Evolutionary conservation across 2,329 filamentous ascomycete genomes (phyloP), one percentile per base, ranked within the genome.

Genomic region (Pseudonectria foliicola): DNA sequence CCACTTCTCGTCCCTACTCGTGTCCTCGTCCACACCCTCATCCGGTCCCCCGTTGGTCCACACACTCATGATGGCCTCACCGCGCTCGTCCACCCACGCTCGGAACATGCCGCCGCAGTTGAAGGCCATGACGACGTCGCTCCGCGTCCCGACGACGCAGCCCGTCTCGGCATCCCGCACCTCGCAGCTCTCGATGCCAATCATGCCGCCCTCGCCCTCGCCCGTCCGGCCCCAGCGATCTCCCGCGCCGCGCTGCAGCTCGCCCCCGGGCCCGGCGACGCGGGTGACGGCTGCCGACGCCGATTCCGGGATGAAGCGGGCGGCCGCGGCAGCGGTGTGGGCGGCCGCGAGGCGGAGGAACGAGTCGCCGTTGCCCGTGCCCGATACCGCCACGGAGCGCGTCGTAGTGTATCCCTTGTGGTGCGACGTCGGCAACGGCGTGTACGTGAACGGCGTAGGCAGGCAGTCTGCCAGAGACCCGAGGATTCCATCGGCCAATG

Each of bases 41-140:
- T 56, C 56, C 24, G 46, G 31, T 4, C 41, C 46, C 1, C 48
- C 51, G 34, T 61, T 57, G 3, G 50, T 49, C 50, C 60, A 63
- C 24, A 61, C 42, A 35, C 73, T 71, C 53, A 78, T 75, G 15
- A 68, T 64, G 13, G 70, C 64, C 38, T 64, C 63, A 0, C 79
- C 82, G 2, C 73, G 54, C 4, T 79, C 71, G 43, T 85, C 74
- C 13, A 84, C 64, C 73, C 82, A 90, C 1, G 85, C 86, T 13
- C 87, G 72, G 53, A 88, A 92, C 84, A 95, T 89, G 1, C 88
- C 88, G 4, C 80, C 83, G 48, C 84, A 92, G 55, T 95, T 94
- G 56, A 81, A 88, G 49, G 89, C 84, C 56, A 80, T 82, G 12
- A 89, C 62, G 6, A 93, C 69, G 33, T 73, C 67, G 2, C 64